Evolutionary conservation across 2,329 filamentous ascomycete species (phyloP).

Genomic region (Claviceps maximensis): DNA sequence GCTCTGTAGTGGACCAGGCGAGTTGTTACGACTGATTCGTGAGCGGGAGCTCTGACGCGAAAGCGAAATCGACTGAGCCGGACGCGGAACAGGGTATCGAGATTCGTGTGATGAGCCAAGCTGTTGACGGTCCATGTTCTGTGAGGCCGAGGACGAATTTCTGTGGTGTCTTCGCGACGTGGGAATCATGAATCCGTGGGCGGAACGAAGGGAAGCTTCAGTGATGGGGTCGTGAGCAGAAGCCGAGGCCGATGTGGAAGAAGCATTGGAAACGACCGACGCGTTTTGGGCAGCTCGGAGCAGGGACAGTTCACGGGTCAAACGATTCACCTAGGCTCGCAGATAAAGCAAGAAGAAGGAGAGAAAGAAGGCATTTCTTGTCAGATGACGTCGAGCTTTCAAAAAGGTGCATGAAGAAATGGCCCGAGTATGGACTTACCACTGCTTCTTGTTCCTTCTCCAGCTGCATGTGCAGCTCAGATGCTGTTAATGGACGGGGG

Average conservation of each 20-base stretch:
- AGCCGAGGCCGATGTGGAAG: constrained; percentile 43
- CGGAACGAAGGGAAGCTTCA: constrained; percentile 41
- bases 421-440: constrained; percentile 39
- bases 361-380: neutral
- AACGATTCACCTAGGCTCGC: constrained; percentile 62
- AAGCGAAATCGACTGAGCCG: constrained; percentile 30
- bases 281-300: constrained; percentile 62
- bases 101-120: constrained; percentile 24
- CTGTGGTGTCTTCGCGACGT: constrained; percentile 42
- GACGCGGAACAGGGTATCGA: constrained; percentile 31
- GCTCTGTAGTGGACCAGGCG: constrained; percentile 32
- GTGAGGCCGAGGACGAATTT: constrained; percentile 45
- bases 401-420: no score
- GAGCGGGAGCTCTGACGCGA: constrained; percentile 43
- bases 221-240: constrained; percentile 33
- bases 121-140: constrained; percentile 26
- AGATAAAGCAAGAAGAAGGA: neutral
- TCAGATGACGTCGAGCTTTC: neutral
- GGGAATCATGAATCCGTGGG: constrained; percentile 44
- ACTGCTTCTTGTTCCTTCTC: constrained; percentile 95
- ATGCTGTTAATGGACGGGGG: constrained; percentile 73
- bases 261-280: constrained; percentile 52
- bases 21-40: constrained; percentile 36
- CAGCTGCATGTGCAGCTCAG: constrained; percentile 76
- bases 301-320: constrained; percentile 76